Evolutionary conservation across 1,284 basidiomycete genomes (phyloP), one percentile per base, ranked within the genome.

Genomic region (Trichosporon faecale): DNA sequence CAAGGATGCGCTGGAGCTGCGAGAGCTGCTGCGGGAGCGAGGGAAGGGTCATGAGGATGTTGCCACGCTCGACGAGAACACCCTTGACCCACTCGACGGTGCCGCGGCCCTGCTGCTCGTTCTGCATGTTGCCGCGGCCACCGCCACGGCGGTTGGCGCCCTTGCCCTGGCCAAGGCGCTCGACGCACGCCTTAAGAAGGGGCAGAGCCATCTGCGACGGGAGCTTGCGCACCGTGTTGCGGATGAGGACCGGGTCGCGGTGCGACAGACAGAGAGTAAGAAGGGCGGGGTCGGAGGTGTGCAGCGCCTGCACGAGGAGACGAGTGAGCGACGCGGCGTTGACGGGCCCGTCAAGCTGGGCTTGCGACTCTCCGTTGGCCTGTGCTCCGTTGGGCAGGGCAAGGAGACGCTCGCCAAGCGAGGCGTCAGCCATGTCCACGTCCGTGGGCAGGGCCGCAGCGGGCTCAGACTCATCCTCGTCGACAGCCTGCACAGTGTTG

Each of bases 291-390:
- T 99, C 97, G 23, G 92, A 91, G 2, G 96, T 98, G 82, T 99
- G 96, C 63, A 99, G 85, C 0, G 97, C 96, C 84, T 99, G 97
- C 65, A 96, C 93, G 64, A 99, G 88, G 16, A 96, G 95, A 66
- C 95, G 91, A 27, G 96, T 94, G 67, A 99, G 88, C 0, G 96
- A 97, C 71, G 91, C 90, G 0, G 93, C 90, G 60, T 93, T 93
- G 49, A 92, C 88, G 23, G 89, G 84, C 7, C 80, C 80, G 63
- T 80, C 76, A 37, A 76, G 68, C 21, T 70, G 69, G 3, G 73
- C 70, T 9, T 67, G 69, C 3, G 74, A 64, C 3, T 84, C 82
- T 40, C 82, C 81, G 68, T 89, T 88, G 66, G 72, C 18, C 57
- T 69, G 68, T 18, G 68, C 46, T 37, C 65, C 65, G 23, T 46